Percentiles rank a stretch among this genome's conserved stretches.
Evolutionary conservation across 345 rosid genomes (phyloP).

Genomic region (Pistacia integerrima): DNA sequence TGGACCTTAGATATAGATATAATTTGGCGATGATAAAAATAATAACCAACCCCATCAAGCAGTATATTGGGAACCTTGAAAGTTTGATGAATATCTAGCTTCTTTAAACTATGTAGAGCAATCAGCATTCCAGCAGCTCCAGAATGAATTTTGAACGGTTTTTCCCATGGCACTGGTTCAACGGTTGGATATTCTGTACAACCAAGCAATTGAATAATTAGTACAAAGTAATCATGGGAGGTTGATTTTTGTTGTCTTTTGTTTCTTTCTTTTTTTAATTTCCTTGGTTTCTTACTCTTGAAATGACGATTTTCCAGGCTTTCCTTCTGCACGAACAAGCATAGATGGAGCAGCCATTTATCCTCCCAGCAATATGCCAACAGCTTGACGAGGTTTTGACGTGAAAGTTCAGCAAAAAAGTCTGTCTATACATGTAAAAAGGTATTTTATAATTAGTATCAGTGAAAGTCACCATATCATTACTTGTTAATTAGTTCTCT

Average conservation of each 20-base stretch:
- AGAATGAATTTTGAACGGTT: background rate
- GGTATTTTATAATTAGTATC: background rate
- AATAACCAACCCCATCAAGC: background rate
- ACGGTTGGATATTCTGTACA: background rate
- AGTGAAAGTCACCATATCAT: background rate
- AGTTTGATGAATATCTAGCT: background rate
- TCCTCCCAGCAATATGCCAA: background rate
- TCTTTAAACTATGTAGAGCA: background rate
- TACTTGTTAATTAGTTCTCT: too few species aligned
- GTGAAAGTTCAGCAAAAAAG: background rate
- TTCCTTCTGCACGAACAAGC: background rate
- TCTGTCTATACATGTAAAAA: background rate
- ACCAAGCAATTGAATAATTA: background rate
- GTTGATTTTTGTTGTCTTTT: background rate
- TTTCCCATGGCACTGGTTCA: background rate
- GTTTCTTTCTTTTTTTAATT: background rate
- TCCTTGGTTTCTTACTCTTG: background rate
- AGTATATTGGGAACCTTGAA: background rate
- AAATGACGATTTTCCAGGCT: background rate
- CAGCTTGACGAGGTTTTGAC: background rate
- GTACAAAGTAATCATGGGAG: background rate
- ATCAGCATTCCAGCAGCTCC: background rate
- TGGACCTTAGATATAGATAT: background rate
- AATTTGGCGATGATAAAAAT: background rate
- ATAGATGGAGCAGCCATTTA: background rate